Evolutionary conservation across 257 asterid genomes (phyloP), one percentile per base, ranked within the genome.

Genomic region (Cordia subcordata): DNA sequence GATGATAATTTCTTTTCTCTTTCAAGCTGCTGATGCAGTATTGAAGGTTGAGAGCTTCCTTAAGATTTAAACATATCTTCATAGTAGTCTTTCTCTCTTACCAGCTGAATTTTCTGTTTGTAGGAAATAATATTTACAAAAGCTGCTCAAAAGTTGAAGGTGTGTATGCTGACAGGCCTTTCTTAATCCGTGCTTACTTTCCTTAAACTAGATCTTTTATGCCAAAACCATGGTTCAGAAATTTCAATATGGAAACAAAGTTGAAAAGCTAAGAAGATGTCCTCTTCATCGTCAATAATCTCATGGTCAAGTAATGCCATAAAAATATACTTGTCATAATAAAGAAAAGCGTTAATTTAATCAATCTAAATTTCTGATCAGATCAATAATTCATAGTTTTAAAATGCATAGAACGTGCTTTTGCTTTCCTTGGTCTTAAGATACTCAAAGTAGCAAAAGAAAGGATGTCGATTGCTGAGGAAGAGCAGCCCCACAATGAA

Each of bases 21-120:
- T 89, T 49, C 99, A 88, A 84, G 99, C 99, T 64, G 99, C 89
- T 60, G 99, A 92, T 68, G 79, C 96, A 42, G 86, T 92, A 65
- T 66, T 88, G 80, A 92, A 92, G 96, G 99, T 92, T 63, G 59
- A 66, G 42, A 44, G 46, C 65, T 71, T 65, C 69, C 77, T 58
- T 61, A 58, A 47, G 71, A 50, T 59, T 27, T 68, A 45, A 19
- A 57, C 56, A 66, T 45, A 20, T 71, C 62, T 56, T 73, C 51
- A 64, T 66, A 46, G 55, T 60, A 65, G 61, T 61, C 8, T 56
- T 46, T 22, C 68, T 76, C 60, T 75, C 82, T 68, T 57, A 70
- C 68, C 17, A 13, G 55, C 63, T 66, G 47, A n/a, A 45, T 57
- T 75, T 66, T 57, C 71, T 75, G 27, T 58, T 59, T 73, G 70